Base-by-base conservation (phyloP, 164 flowering plant genomes). In the Piper betle region DNA sequence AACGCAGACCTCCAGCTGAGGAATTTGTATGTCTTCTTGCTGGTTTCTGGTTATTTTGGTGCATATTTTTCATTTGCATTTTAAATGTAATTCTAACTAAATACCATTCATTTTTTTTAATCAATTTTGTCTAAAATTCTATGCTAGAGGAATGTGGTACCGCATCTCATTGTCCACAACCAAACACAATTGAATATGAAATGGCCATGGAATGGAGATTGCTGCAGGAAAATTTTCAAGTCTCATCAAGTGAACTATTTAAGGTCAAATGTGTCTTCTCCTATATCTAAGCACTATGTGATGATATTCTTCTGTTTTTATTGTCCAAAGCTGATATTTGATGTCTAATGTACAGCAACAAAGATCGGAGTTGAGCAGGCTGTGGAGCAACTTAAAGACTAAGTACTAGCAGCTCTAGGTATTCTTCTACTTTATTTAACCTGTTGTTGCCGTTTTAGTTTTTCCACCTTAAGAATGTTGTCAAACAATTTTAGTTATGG, bases 121-220 rank as follows among this genome's bases (percentile, higher is more conserved):
- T 53, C 2, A 2, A 46, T 61, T 19, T 61, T 37, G 19, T 40
- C 13, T 17, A 25, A 17, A 11, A 19, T 37, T 19, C 10, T 52
- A 62, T 62, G 41, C 13, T 15, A 84, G 87, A 76, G 55, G 67
- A 64, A 66, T 9, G 85, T 82, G 60, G 82, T 76, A 6, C 76
- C 84, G 81, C 90, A 50, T 69, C 85, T 18, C 87, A 84, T 52
- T 71, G 54, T 67, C 50, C 84, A 18, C 90, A 84, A 68, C 56
- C 75, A 2, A 82, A 84, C 62, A 82, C 78, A 0, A 25, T 79
- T 38, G 85, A 75, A 64, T 77, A 64, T 63, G 77, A 73, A 0
- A 62, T 82, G 83, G 85, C 84, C 6, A 6, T 77, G 52, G 75
- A 79, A 52, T 84, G 89, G 89, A 46, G 63, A 25, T 0, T 62